Evolutionary conservation across 495 filamentous ascomycete species (phyloP).

Genomic region (Stereocaulon alpinum): DNA sequence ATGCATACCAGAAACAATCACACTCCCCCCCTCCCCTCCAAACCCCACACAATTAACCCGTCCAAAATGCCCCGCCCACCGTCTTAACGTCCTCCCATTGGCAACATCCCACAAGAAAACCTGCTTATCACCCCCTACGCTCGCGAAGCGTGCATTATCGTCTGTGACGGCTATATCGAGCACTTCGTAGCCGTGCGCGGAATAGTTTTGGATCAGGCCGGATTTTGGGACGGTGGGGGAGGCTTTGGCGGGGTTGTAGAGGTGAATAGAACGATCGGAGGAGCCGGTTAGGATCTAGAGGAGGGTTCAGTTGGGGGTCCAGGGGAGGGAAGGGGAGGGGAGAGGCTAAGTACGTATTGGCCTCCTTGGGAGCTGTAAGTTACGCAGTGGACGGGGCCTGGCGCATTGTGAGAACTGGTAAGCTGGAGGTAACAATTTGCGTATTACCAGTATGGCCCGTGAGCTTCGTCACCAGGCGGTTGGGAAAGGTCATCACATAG

Average conservation of each 20-base stretch:
- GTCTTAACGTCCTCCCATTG: slow-evolving; percentile 58
- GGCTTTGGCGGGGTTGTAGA: slow-evolving; percentile 45
- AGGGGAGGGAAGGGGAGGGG: slow-evolving; percentile 24
- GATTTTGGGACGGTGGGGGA: slow-evolving; percentile 30
- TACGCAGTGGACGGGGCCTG: slow-evolving; percentile 64
- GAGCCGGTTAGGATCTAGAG: slow-evolving; percentile 69
- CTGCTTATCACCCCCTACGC: slow-evolving; percentile 74
- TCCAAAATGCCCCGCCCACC: slow-evolving; percentile 64
- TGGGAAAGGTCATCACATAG: slow-evolving; percentile 22
- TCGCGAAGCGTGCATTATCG: slow-evolving; percentile 73
- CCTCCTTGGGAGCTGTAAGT: slow-evolving; percentile 57
- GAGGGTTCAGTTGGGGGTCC: too few relatives aligned
- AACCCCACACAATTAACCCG: slow-evolving; percentile 71
- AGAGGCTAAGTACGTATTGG: slow-evolving; percentile 42
- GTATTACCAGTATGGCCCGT: slow-evolving; percentile 12
- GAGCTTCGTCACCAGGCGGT: slow-evolving; percentile 16
- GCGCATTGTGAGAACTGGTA: background rate
- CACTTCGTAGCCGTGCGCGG: slow-evolving; percentile 83
- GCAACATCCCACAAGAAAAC: slow-evolving; percentile 93
- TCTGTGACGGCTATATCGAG: slow-evolving; percentile 64
- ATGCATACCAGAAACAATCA: slow-evolving; percentile 45
- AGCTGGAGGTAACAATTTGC: background rate
- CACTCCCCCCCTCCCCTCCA: slow-evolving; percentile 55
- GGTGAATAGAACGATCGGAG: slow-evolving; percentile 71
- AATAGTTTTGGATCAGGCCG: slow-evolving; percentile 70